Percentiles rank a stretch among this genome's conserved stretches.
phyloP scores from a whole-genome alignment of 2,329 filamentous ascomycete species.

The Aspergillus pseudonomiae region DNA sequence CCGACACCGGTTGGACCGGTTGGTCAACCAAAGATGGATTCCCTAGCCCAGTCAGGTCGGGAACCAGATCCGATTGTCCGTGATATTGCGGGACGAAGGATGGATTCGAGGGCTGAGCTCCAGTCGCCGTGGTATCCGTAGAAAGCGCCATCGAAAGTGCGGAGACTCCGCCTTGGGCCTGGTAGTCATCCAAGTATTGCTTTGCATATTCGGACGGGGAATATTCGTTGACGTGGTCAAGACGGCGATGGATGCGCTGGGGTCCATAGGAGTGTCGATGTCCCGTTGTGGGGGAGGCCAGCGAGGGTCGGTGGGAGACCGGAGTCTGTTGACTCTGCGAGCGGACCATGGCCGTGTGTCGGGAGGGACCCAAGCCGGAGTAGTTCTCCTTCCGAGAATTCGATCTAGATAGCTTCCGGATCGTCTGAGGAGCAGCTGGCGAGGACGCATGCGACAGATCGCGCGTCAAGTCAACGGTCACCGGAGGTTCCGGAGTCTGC shows the following conservation, averaged over 20 bases:
- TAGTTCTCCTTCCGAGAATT: constrained; percentile 30
- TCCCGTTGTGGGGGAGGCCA: constrained; percentile 27
- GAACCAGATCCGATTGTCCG: constrained; percentile 21
- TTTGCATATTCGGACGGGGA: constrained; percentile 47
- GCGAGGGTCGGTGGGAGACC: constrained; percentile 32
- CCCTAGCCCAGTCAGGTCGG: constrained; percentile 8
- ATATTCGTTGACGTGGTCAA: constrained; percentile 45
- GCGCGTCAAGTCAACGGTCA: constrained; percentile 35
- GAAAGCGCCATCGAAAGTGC: constrained; percentile 29
- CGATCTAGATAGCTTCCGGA: constrained; percentile 28
- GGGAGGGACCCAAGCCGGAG: constrained; percentile 30
- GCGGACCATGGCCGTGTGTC: constrained; percentile 40
- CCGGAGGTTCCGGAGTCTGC: constrained; percentile 44
- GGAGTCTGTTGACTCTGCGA: constrained; percentile 44
- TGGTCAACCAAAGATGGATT: constrained; percentile 26
- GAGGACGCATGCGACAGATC: constrained; percentile 35
- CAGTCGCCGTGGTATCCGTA: constrained; percentile 29
- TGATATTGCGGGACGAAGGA: constrained; percentile 27
- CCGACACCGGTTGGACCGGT: constrained; percentile 29
- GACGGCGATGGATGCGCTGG: constrained; percentile 28
- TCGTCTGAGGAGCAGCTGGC: constrained; percentile 28
- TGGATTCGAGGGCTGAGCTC: constrained; percentile 20
- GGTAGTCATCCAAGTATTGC: constrained; percentile 38
- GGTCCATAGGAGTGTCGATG: constrained; percentile 38
- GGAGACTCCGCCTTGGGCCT: constrained; percentile 24